Evolutionary conservation across 2,329 filamentous ascomycete species (phyloP).

Genomic region (Periconia macrospinosa): DNA sequence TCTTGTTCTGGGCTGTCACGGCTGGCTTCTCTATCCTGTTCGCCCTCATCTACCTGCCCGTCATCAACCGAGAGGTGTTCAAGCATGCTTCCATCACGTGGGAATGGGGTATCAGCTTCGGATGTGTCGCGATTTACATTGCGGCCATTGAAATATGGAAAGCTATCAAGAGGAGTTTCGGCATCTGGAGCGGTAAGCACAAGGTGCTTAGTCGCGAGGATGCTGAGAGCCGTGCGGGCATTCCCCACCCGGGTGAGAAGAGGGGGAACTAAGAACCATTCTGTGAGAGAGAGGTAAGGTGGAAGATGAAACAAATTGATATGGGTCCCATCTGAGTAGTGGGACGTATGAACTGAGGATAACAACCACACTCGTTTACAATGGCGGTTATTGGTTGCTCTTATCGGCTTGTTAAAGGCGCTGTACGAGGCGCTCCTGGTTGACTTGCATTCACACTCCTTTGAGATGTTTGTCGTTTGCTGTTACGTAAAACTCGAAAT

Average conservation of each 20-base stretch:
- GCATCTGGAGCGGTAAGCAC: conserved; percentile 38
- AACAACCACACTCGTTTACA: neutral
- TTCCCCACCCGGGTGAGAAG: neutral
- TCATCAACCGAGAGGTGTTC: conserved; percentile 51
- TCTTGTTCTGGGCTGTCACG: conserved; percentile 49
- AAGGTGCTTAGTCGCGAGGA: conserved; percentile 35
- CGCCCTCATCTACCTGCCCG: conserved; percentile 49
- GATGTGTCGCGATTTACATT: conserved; percentile 45
- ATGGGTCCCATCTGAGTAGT: neutral
- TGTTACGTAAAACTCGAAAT: conserved; percentile 4
- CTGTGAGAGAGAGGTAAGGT: neutral
- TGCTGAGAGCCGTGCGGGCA: conserved; percentile 34
- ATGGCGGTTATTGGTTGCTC: neutral
- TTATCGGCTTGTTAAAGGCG: neutral
- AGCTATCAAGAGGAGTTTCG: conserved; percentile 44
- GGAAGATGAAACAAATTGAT: conserved; percentile 6
- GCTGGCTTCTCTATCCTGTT: conserved; percentile 47
- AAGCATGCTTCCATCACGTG: conserved; percentile 47
- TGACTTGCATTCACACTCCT: conserved; percentile 1
- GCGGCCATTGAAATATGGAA: conserved; percentile 50
- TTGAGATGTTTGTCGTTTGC: neutral
- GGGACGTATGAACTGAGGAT: neutral
- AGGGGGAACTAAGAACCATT: neutral
- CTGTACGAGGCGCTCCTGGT: conserved; percentile 1
- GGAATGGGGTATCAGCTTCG: conserved; percentile 52